A percentile compares a stretch with the other conserved stretches of the same genome.
Evolutionary conservation across 768 basidiomycete species (phyloP).

Genomic region (Lactarius pseudohatsudake): DNA sequence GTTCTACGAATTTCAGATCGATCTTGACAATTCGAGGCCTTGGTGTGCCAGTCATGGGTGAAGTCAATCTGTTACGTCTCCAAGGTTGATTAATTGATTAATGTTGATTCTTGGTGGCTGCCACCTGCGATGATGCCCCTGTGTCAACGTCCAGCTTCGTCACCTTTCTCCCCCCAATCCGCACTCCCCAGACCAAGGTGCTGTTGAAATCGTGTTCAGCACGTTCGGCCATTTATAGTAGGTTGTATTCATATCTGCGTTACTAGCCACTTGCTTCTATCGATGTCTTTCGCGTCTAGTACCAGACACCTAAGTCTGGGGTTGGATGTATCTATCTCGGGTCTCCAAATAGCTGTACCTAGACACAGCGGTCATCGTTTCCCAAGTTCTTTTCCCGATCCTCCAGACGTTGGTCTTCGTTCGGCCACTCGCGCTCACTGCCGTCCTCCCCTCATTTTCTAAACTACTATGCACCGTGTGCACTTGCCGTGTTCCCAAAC

Average conservation of each 20-base stretch:
- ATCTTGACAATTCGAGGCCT: background rate
- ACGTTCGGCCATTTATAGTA: no score
- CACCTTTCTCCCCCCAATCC: no score
- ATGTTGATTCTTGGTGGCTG: no score
- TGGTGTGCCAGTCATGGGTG: background rate
- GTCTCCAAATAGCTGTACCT: no score
- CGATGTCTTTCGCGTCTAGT: background rate
- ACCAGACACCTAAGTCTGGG: background rate
- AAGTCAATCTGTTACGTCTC: no score
- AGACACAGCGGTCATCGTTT: background rate
- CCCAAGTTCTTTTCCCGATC: background rate
- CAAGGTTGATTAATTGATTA: no score
- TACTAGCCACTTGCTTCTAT: background rate
- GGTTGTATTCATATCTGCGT: no score
- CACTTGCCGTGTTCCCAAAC: conserved; percentile 15
- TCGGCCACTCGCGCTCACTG: background rate
- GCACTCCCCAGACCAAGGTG: no score
- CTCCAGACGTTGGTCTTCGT: conserved; percentile 12
- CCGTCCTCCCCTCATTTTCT: conserved; percentile 12
- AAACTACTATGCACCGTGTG: conserved; percentile 2
- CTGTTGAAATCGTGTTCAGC: background rate
- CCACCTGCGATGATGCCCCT: no score
- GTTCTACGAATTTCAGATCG: background rate
- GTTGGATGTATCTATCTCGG: background rate
- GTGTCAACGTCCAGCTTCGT: no score